Evolutionary conservation across 2,329 filamentous ascomycete genomes (phyloP).

Genomic region (Fusarium gaditjirri): DNA sequence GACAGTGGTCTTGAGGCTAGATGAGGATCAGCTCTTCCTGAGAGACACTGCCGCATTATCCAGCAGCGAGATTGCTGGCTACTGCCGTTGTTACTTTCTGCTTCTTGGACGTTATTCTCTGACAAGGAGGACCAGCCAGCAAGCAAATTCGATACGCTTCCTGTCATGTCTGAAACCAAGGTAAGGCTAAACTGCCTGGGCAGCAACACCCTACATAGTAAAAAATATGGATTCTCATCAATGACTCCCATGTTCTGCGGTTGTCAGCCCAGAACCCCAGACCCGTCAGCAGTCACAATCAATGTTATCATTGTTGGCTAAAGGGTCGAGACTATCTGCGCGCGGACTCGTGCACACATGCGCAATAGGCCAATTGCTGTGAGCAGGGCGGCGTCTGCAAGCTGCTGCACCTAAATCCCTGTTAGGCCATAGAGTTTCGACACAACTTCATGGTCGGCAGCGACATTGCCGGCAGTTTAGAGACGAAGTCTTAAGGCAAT

Average conservation of each 20-base stretch:
- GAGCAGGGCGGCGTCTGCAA: conserved; percentile 17
- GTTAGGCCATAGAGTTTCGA: conserved; percentile 29
- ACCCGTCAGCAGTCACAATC: conserved; percentile 26
- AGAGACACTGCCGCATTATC: not conserved
- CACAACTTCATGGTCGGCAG: conserved; percentile 13
- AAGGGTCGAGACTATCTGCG: conserved; percentile 1
- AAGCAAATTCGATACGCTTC: not conserved
- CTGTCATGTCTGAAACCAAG: conserved; percentile 11
- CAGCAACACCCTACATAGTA: not conserved
- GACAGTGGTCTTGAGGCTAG: conserved; percentile 7
- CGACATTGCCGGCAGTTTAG: conserved; percentile 15
- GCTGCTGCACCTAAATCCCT: conserved; percentile 25
- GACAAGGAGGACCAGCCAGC: not conserved
- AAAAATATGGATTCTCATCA: conserved; percentile 19
- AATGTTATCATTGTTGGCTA: conserved; percentile 14
- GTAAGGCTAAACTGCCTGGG: not conserved
- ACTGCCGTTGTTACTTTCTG: not conserved
- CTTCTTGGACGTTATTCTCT: not conserved
- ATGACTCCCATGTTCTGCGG: conserved; percentile 35
- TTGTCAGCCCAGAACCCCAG: conserved; percentile 42
- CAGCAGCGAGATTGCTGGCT: conserved; percentile 4
- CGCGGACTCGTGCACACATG: conserved; percentile 19
- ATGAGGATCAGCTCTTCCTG: conserved; percentile 28
- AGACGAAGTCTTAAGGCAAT: not conserved
- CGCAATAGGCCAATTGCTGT: conserved; percentile 14